Evolutionary conservation across 495 filamentous ascomycete species (phyloP).

Genomic region (Thermochaetoides thermophila): DNA sequence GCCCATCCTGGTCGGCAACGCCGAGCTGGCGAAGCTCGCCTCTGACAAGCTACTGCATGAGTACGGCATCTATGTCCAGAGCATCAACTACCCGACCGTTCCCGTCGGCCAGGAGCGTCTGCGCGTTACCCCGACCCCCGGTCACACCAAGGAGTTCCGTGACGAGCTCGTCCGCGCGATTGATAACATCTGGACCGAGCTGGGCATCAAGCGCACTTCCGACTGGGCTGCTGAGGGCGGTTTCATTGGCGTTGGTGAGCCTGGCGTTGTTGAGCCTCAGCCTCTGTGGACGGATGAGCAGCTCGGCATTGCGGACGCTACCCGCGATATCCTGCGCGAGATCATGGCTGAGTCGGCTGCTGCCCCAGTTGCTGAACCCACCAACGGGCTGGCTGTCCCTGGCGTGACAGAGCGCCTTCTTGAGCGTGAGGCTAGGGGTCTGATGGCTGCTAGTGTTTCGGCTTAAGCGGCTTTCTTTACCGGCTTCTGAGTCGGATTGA

Average conservation of each 20-base stretch:
- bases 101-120: constrained; percentile 91
- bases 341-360: constrained; percentile 17
- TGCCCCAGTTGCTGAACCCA: constrained; percentile 10
- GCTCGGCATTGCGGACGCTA: constrained; percentile 48
- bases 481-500: neutral
- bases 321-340: constrained; percentile 10
- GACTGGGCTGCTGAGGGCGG: constrained; percentile 87
- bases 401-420: constrained; percentile 14
- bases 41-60: constrained; percentile 77
- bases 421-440: constrained; percentile 10
- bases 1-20: constrained; percentile 84
- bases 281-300: constrained; percentile 80
- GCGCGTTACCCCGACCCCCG: constrained; percentile 88
- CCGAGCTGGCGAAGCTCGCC: constrained; percentile 81
- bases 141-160: constrained; percentile 67
- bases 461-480: constrained; percentile 6
- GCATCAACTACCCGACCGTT: constrained; percentile 97
- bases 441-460: constrained; percentile 8
- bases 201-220: constrained; percentile 79
- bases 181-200: constrained; percentile 70
- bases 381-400: neutral
- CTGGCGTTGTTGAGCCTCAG: constrained; percentile 36
- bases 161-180: constrained; percentile 76
- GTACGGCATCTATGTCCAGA: constrained; percentile 90
- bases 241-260: constrained; percentile 79